These are phyloP conservation scores for Parastagonospora avenae DNA, from an alignment of 2,329 filamentous ascomycete genomes.

Conservation along the genomic window DNA sequence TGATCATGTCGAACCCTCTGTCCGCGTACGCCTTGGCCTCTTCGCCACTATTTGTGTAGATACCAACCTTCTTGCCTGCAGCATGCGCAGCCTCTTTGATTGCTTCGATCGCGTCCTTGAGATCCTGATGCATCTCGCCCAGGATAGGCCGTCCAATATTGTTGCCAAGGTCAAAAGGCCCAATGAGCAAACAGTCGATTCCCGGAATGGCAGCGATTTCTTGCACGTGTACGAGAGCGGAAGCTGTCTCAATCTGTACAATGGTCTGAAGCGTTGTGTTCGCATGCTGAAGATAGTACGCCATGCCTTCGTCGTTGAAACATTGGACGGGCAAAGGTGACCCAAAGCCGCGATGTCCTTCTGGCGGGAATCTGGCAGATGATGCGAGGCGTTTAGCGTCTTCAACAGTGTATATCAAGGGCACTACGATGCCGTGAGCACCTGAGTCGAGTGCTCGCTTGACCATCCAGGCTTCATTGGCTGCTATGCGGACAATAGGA, in stretches of 20 bases:
- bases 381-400: slow-evolving; percentile 59
- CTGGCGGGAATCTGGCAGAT: slow-evolving; percentile 61
- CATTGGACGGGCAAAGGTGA: slow-evolving; percentile 59
- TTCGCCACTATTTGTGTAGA: slow-evolving; percentile 60
- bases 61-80: slow-evolving; percentile 60
- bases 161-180: slow-evolving; percentile 63
- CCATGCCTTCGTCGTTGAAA: slow-evolving; percentile 48
- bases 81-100: slow-evolving; percentile 58
- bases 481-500: slow-evolving; percentile 56
- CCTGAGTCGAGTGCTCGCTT: slow-evolving; percentile 65
- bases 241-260: slow-evolving; percentile 53
- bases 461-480: slow-evolving; percentile 66
- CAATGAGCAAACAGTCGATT: slow-evolving; percentile 60
- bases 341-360: slow-evolving; percentile 61
- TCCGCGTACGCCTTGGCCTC: slow-evolving; percentile 58
- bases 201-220: slow-evolving; percentile 60
- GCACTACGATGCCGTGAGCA: slow-evolving; percentile 64
- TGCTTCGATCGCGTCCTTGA: slow-evolving; percentile 57
- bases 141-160: slow-evolving; percentile 61
- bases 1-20: slow-evolving; percentile 61
- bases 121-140: slow-evolving; percentile 55
- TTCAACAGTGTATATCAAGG: slow-evolving; percentile 58
- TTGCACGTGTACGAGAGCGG: slow-evolving; percentile 47
- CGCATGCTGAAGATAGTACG: slow-evolving; percentile 61
- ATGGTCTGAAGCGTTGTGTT: slow-evolving; percentile 60